phyloP scores from a whole-genome alignment of 2,329 filamentous ascomycete genomes.

The Arthrobotrys entomopaga region DNA sequence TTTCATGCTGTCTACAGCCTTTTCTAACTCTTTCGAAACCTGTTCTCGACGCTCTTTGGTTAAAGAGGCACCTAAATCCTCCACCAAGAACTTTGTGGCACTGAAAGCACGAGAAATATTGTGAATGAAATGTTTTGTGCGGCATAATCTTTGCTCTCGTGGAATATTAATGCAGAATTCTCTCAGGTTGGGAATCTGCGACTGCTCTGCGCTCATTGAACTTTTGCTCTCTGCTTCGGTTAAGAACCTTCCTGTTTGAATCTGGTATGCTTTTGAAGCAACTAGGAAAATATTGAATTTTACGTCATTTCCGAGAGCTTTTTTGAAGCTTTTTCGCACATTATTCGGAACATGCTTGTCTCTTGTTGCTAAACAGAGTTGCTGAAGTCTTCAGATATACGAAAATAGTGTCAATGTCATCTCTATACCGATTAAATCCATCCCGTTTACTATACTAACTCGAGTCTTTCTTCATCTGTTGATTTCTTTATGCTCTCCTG shows the following conservation, averaged over 20 bases:
- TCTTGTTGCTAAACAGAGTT: conserved; percentile 18
- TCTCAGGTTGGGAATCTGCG: conserved; percentile 30
- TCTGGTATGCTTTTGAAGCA: conserved; percentile 37
- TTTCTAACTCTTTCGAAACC: conserved; percentile 23
- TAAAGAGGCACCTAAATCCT: conserved; percentile 4
- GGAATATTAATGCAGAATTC: conserved; percentile 34
- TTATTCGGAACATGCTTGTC: conserved; percentile 22
- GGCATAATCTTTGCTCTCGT: conserved; percentile 18
- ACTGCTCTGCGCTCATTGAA: not conserved
- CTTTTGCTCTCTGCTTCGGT: not conserved
- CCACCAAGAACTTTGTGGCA: conserved; percentile 15
- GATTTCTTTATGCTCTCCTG: not conserved
- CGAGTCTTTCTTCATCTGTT: not conserved
- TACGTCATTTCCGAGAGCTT: conserved; percentile 7
- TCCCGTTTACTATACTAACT: not conserved
- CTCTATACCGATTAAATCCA: not conserved
- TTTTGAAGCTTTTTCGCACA: conserved; percentile 4
- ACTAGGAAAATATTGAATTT: conserved; percentile 32
- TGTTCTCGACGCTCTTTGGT: conserved; percentile 12
- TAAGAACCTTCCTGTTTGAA: not conserved
- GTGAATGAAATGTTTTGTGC: conserved; percentile 21
- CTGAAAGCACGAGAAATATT: conserved; percentile 27
- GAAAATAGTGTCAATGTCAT: not conserved
- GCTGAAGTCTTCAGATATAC: conserved; percentile 11
- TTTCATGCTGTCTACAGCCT: conserved; percentile 17